Conservation (phyloP, 192 early-diverging fungal genomes). For the Linnemannia zychae region DNA sequence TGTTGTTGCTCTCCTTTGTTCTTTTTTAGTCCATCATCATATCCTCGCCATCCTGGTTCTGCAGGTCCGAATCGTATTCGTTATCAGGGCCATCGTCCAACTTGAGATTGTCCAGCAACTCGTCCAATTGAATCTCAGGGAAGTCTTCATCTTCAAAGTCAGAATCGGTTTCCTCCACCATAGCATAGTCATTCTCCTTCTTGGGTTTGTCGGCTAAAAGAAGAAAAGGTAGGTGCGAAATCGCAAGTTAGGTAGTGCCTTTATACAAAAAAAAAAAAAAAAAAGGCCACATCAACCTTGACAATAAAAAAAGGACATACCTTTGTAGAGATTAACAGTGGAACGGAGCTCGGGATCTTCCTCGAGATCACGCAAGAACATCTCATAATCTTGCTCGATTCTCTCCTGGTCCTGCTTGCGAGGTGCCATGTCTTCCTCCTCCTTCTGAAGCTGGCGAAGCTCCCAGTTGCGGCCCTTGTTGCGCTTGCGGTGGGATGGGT, state of each 20-base stretch:
- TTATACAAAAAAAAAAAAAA: not conserved
- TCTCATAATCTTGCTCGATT: slow-evolving; percentile 92
- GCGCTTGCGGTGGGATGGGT: slow-evolving; percentile 91
- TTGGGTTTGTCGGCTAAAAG: slow-evolving; percentile 42
- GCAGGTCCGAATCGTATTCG: slow-evolving; percentile 28
- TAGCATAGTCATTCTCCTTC: slow-evolving; percentile 52
- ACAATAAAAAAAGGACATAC: slow-evolving; percentile 30
- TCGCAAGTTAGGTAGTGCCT: not conserved
- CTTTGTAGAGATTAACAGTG: slow-evolving; percentile 95
- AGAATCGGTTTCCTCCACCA: slow-evolving; percentile 63
- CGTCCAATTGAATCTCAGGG: slow-evolving; percentile 93
- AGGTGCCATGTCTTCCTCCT: slow-evolving; percentile 87
- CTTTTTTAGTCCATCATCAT: slow-evolving; percentile 53
- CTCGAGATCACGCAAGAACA: slow-evolving; percentile 98
- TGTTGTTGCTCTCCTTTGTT: not conserved
- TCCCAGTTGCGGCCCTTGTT: slow-evolving; percentile 91
- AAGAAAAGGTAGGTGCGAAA: not conserved
- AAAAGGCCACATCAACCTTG: not conserved
- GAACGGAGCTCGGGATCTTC: slow-evolving; percentile 97
- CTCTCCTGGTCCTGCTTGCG: slow-evolving; percentile 82
- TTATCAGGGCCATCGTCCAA: slow-evolving; percentile 69
- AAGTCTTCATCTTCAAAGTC: slow-evolving; percentile 91
- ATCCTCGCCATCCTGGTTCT: slow-evolving; percentile 31
- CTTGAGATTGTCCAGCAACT: slow-evolving; percentile 93
- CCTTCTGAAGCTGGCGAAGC: slow-evolving; percentile 89